Conservation (phyloP, 768 basidiomycete species). For the Dentipellis fragilis region DNA sequence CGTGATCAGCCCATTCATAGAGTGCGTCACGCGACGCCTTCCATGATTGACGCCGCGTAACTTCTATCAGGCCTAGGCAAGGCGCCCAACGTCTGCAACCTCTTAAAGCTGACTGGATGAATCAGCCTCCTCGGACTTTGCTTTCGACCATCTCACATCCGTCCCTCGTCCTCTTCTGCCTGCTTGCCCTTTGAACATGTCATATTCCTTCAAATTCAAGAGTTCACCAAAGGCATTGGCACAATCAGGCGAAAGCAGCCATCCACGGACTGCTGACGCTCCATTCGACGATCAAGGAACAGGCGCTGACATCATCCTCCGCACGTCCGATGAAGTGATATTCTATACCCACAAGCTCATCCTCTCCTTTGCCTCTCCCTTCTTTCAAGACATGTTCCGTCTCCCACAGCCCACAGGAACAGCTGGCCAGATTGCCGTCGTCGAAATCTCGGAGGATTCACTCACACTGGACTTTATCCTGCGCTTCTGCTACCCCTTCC, state of each 20-base stretch:
- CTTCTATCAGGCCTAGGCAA: no score
- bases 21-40: no score
- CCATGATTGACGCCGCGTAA: no score
- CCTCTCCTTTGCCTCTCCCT: not conserved
- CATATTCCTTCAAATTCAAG: not conserved
- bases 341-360: not conserved
- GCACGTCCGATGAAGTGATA: not conserved
- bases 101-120: no score
- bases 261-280: not conserved
- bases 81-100: no score
- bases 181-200: not conserved
- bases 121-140: no score
- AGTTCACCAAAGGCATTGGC: not conserved
- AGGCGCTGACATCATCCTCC: not conserved
- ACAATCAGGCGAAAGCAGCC: not conserved
- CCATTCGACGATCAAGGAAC: not conserved
- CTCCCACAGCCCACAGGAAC: not conserved
- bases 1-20: no score
- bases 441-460: not conserved
- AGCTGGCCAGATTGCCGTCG: not conserved
- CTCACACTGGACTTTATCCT: not conserved
- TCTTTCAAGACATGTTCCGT: not conserved
- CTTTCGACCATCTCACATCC: no score
- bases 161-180: not conserved
- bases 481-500: not conserved